A percentile compares a stretch with the other conserved stretches of the same genome.
Evolutionary conservation across 345 rosid species (phyloP).

Genomic region (Salix suchowensis): DNA sequence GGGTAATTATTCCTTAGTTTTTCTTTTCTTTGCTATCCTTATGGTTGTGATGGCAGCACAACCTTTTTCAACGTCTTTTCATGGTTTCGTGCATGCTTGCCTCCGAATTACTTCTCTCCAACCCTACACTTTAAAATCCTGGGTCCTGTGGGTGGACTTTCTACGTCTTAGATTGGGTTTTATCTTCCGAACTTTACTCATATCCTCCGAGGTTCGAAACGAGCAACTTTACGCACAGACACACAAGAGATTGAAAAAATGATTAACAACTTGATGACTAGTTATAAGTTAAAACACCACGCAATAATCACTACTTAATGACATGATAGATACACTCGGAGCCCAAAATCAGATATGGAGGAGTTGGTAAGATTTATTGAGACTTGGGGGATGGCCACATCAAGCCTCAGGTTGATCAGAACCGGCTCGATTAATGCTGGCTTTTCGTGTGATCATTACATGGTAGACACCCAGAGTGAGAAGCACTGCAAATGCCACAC

Average conservation of each 20-base stretch:
- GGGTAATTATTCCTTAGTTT: not conserved
- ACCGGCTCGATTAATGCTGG: slow-evolving; percentile 30
- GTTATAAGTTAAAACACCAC: not conserved
- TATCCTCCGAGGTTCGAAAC: not conserved
- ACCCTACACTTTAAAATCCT: not conserved
- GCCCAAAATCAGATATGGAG: not conserved
- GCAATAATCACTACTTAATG: slow-evolving; percentile 1
- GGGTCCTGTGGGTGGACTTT: not conserved
- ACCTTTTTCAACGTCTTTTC: not conserved
- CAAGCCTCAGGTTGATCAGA: slow-evolving; percentile 39
- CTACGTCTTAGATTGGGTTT: not conserved
- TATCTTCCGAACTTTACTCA: not conserved
- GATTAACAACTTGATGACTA: not conserved
- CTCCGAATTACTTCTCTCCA: not conserved
- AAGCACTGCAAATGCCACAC: slow-evolving; percentile 36
- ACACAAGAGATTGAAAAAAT: not conserved
- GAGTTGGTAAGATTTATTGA: no score
- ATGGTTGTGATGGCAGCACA: not conserved
- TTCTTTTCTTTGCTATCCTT: not conserved
- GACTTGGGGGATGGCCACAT: not conserved
- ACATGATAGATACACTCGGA: not conserved
- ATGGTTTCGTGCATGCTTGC: not conserved
- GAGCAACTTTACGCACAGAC: not conserved
- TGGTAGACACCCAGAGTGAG: slow-evolving; percentile 34
- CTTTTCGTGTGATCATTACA: slow-evolving; percentile 29